These are phyloP conservation scores for Fusarium drepaniforme DNA, from an alignment of 2,329 filamentous ascomycete species.

Conservation along the genomic window DNA sequence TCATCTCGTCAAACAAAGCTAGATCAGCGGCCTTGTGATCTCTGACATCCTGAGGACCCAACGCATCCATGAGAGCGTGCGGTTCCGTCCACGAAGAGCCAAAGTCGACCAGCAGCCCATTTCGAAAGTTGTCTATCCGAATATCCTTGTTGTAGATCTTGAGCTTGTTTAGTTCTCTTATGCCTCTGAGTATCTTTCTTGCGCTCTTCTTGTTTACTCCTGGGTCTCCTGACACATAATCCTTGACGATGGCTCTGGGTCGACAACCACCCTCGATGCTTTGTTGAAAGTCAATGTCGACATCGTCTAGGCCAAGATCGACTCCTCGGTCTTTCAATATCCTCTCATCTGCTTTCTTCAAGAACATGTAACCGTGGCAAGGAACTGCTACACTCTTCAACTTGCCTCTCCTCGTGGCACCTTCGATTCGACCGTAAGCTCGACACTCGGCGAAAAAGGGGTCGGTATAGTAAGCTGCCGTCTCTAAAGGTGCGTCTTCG, in stretches of 20 bases:
- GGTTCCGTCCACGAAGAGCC: constrained; percentile 33
- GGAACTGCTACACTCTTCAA: constrained; percentile 3
- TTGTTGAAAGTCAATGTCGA: constrained; percentile 22
- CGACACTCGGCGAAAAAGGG: constrained; percentile 40
- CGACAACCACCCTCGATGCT: constrained; percentile 10
- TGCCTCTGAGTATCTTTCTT: neutral
- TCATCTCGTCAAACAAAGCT: constrained; percentile 27
- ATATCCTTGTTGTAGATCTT: constrained; percentile 29
- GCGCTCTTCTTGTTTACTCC: constrained; percentile 12
- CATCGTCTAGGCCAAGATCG: constrained; percentile 17
- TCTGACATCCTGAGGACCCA: neutral
- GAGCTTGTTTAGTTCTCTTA: constrained; percentile 14
- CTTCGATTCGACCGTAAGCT: constrained; percentile 34
- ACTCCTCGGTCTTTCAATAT: constrained; percentile 2
- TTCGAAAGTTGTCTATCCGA: constrained; percentile 23
- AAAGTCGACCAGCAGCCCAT: constrained; percentile 31
- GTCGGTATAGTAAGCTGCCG: constrained; percentile 36
- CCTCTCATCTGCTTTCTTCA: constrained; percentile 14
- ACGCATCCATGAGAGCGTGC: constrained; percentile 20
- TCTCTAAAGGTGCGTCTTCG: constrained; percentile 20
- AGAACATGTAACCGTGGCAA: constrained; percentile 30
- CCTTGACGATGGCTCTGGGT: constrained; percentile 30
- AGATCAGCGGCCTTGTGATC: constrained; percentile 6
- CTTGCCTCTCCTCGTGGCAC: constrained; percentile 1
- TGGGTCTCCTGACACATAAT: constrained; percentile 5